Evolutionary conservation across 306 rosid species (phyloP), one percentile per base, ranked within the genome.

Genomic region (Pterocarpus santalinus): DNA sequence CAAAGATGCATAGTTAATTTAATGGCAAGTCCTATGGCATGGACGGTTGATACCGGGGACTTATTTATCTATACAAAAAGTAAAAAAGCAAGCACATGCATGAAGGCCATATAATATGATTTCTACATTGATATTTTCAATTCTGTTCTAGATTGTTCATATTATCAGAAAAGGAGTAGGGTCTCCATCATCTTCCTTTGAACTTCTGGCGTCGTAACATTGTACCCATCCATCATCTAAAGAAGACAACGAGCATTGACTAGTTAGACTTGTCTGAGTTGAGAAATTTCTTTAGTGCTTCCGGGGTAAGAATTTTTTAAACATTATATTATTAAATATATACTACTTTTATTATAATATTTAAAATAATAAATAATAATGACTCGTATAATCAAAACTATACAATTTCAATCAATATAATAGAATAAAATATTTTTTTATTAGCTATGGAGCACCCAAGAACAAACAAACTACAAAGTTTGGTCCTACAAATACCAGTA

Each of bases 171-270:
- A 51, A 15, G 47, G 47, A 8, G 57, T 51, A 1, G 57, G 7
- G 57, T 51, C 68, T 63, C 68, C 43, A 13, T 63, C 43, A 34
- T 34, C 68, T 33, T 34, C 68, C 44, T 34, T 34, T 63, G 43
- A 63, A 14, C 68, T 34, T 63, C 11, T 5, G 8, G 2, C 8
- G 1, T 11, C 5, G 22, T 63, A 33, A 33, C 32, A 7, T 16
- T 32, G 22, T 8, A 60, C 14, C 36, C 34, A n/a, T 60, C 5
- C 65, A 28, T 60, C 36, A 8, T 60, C 65, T 17, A 28, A 28
- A 8, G 7, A 0, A 17, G 1, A 22, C 22, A 8, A 9, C 3
- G 13, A 1, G 36, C 4, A 8, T 22, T 60, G 43, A 62, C 33
- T 33, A 62, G 16, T 14, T 60, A 36, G 7, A 32, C n/a, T 36